Evolutionary conservation across 495 filamentous ascomycete genomes (phyloP), one percentile per base, ranked within the genome.

Genomic region (Aspergillus campestris): DNA sequence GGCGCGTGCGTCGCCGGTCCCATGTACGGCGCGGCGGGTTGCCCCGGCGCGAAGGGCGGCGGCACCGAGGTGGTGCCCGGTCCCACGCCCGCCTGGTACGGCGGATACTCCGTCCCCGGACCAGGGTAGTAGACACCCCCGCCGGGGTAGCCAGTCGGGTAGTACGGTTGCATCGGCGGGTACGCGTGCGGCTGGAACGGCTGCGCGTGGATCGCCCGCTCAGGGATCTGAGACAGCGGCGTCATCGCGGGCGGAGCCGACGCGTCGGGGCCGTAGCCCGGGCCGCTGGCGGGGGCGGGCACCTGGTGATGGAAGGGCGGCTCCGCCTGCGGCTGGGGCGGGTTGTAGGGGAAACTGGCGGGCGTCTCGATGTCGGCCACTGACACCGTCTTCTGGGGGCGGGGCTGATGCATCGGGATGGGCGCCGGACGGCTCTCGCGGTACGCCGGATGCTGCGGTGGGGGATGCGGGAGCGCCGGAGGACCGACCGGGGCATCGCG

Each of bases 291-390:
- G 42, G 87, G 81, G 7, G 79, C 63, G 7, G 90, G 89, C 15
- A 95, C 80, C 57, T 95, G 91, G 42, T 94, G 87, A 49, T 92
- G 87, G 72, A 95, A 95, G 0, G 89, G 87, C 58, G 94, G 89
- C 40, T 81, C 77, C 43, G 80, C 75, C 51, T 81, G 80, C 46
- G 87, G 82, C 54, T 87, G 86, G 11, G 82, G 79, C 24, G 80
- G 78, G 41, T 85, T 80, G 51, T 86, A 82, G 2, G 76, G 70
- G 53, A 84, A 74, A 13, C 73, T 81, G 13, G 76, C 81, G 3
- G 94, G 89, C 15, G 82, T 88, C 60, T 97, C 92, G 50, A 99
- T 96, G 57, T 87, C 89, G 29, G 89, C 87, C 45, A 97, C 83
- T 24, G 92, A 96, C 27, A 99, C 84, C 3, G 89, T 71, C 70